Conservation (phyloP, 306 rosid genomes). For the Cucurbita ficifolia region DNA sequence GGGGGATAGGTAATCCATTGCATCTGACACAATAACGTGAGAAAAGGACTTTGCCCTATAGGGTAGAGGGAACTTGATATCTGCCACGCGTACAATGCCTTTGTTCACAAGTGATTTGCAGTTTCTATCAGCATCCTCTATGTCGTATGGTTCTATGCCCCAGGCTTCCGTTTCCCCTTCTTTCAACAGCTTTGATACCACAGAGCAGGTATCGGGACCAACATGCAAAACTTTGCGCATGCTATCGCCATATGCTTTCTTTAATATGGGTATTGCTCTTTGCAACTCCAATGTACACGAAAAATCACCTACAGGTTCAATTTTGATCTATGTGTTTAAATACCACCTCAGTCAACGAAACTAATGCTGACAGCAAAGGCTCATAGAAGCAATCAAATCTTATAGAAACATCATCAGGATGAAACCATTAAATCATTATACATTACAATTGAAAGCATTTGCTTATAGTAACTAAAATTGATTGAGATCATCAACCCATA, state of each 20-base stretch:
- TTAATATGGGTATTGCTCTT: conserved; percentile 52
- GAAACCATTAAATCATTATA: not conserved
- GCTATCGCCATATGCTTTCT: conserved; percentile 55
- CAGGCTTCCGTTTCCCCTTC: conserved; percentile 76
- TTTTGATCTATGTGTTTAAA: not conserved
- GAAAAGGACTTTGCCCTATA: conserved; percentile 75
- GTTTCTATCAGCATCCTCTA: conserved; percentile 55
- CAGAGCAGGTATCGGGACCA: conserved; percentile 80
- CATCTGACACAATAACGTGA: conserved; percentile 67
- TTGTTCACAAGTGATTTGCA: conserved; percentile 68
- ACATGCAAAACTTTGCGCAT: conserved; percentile 70
- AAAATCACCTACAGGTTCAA: conserved; percentile 36
- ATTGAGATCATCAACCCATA: not conserved
- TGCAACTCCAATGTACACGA: conserved; percentile 67
- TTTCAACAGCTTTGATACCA: conserved; percentile 48
- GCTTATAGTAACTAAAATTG: not conserved
- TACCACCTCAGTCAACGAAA: not conserved
- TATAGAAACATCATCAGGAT: not conserved
- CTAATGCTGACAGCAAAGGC: not conserved
- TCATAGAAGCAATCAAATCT: not conserved
- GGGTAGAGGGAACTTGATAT: conserved; percentile 78
- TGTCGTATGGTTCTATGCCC: conserved; percentile 89
- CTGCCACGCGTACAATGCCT: conserved; percentile 68
- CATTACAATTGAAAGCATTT: not conserved
- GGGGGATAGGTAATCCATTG: conserved; percentile 85